Base-by-base conservation (phyloP, 352 stramenopile species). In the Globisporangium parvum region DNA sequence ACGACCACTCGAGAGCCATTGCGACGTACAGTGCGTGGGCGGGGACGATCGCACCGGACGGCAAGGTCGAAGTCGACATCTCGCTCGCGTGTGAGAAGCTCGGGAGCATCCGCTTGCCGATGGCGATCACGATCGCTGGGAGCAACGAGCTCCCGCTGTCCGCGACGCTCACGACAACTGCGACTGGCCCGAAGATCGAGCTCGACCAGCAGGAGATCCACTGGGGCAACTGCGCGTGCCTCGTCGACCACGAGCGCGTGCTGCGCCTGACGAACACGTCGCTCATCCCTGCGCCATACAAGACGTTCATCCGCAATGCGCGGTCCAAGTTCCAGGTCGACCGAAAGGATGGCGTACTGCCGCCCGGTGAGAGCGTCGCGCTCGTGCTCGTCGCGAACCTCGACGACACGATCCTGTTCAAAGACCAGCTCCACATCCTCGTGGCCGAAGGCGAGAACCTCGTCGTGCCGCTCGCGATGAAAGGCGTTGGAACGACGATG, bases 401-500 rank as follows among this genome's bases (percentile, higher is more conserved):
- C n/a, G 94, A 98, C 67, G 95, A 98, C 58, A 96, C 91, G 18
- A 73, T 90, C 6, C 46, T 88, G 14, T 93, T 96, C 65, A 93
- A 93, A 54, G 95, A 98, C 58, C 87, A 98, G 56, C 72, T 98
- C 1, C 87, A 98, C 60, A 87, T 98, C 49, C 69, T 98, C 49
- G 79, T 98, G 21, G 71, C 75, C 0, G 88, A 98, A 49, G 94
- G 94, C 12, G 91, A 97, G 2, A 97, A 88, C 35, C 42, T 98
- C 8, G 66, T 93, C 2, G 70, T 98, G 6, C 85, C 89, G 0
- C 73, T 98, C 10, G 63, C 72, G 9, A 96, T 97, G 47, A 88
- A 80, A 69, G 95, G 95, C n/a, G 91, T 80, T 21, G 95, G 94
- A 14, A 98, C 93, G 17, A 98, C 94, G 9, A 96, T 98, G 67